Percentiles rank a stretch among this genome's conserved stretches.
These are phyloP conservation scores for Hanseniaspora guilliermondii DNA, from an alignment of 805 yeast species.

Conservation along the genomic window DNA sequence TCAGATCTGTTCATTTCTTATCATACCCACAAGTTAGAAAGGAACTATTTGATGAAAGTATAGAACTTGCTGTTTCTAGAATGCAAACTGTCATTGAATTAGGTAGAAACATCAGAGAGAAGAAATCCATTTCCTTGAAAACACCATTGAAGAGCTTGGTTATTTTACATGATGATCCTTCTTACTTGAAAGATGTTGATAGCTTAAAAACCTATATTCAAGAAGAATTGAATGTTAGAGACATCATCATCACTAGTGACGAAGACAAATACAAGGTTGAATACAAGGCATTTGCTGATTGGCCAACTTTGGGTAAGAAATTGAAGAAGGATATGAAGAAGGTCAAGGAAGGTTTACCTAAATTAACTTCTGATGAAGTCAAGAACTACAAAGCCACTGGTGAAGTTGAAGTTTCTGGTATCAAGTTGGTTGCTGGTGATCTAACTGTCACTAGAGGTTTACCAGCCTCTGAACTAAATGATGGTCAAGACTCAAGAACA, in stretches of 20 bases:
- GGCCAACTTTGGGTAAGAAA: slow-evolving; percentile 98
- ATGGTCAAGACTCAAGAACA: slow-evolving; percentile 77
- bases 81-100: slow-evolving; percentile 95
- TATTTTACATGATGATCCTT: slow-evolving; percentile 66
- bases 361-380: slow-evolving; percentile 68
- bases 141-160: slow-evolving; percentile 85
- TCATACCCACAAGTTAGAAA: slow-evolving; percentile 75
- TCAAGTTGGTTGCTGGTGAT: slow-evolving; percentile 75
- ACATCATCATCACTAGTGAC: slow-evolving; percentile 73
- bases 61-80: slow-evolving; percentile 79
- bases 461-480: slow-evolving; percentile 49
- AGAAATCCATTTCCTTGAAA: slow-evolving; percentile 84
- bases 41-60: slow-evolving; percentile 67
- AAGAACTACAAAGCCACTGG: slow-evolving; percentile 62
- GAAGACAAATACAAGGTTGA: slow-evolving; percentile 86
- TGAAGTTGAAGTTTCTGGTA: slow-evolving; percentile 74
- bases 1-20: slow-evolving; percentile 85
- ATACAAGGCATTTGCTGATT: slow-evolving; percentile 91
- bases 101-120: slow-evolving; percentile 94
- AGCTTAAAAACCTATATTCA: slow-evolving; percentile 64
- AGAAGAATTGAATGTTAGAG: slow-evolving; percentile 89
- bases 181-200: slow-evolving; percentile 64
- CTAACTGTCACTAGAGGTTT: slow-evolving; percentile 81
- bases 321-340: slow-evolving; percentile 84
- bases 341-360: slow-evolving; percentile 88